Evolutionary conservation across 2,329 filamentous ascomycete genomes (phyloP), one percentile per base, ranked within the genome.

Genomic region (Diaporthe amygdali): DNA sequence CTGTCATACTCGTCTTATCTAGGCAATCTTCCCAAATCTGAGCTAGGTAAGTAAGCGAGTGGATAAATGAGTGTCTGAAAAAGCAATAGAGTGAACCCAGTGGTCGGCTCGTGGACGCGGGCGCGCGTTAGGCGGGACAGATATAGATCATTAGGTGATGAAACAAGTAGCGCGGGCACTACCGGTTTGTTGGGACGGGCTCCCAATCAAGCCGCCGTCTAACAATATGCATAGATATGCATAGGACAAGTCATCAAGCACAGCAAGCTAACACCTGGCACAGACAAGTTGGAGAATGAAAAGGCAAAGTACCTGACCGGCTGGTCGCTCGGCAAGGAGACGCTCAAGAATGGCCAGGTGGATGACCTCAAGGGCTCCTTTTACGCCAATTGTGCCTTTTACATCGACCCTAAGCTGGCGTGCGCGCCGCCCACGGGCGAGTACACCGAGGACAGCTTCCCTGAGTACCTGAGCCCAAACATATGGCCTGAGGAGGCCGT

Each of bases 1-100:
- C 87, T 99, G 8, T 96, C 94, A 0, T 96, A 96, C 79, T 91
- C 95, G 5, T 97, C 94, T 0, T 96, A 97, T 79, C 90, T 98
- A 47, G 96, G 94, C 41, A 95, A 95, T 74, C 87, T 98, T 5
- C 88, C 94, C 6, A 82, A 88, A 32, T 82, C 88, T 17, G 90
- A 95, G 75, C 87, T 98, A 34, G 90, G 93, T 94, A 83, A 56
- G 84, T 79, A 22, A 54, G 41, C 32, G 20, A 34, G 37, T 12
- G n/a, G n/a, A 22, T 49, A 39, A 9, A 17, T 37, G 59, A 20
- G 30, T 64, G 9, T 64, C 59, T 25, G 17, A 25, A 14, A n/a
- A 7, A 15, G 27, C 34, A 41, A 30, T 63, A 63, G 20, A 12
- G 17, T 3, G 2, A 41, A 30, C 47, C 47, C 10, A 12, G 17